Evolutionary conservation across 495 filamentous ascomycete species (phyloP), one percentile per base, ranked within the genome.

Genomic region (Penicillium macrosclerotiorum): DNA sequence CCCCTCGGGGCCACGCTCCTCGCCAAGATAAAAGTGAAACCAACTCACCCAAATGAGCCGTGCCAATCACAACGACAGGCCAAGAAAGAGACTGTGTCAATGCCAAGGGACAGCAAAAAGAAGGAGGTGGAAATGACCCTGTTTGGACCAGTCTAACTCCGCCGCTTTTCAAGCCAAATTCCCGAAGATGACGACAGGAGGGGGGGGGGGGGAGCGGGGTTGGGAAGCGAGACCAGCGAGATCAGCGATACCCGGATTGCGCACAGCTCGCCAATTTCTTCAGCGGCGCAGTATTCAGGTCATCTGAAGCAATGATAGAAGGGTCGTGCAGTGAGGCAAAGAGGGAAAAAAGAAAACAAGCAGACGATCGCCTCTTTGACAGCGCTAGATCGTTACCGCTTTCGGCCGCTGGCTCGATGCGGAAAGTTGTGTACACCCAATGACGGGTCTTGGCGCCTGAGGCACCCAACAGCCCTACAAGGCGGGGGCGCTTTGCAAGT

Each of bases 21-120:
- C 33, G 47, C 52, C 52, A 55, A 55, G 47, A 39, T 46, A 30
- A 17, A 50, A 42, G 34, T 37, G 42, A 45, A 48, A 53, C 45
- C 27, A 22, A 54, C 42, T 27, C 20, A 14, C 37, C n/a, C n/a
- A n/a, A n/a, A n/a, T n/a, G n/a, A n/a, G n/a, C n/a, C n/a, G n/a
- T n/a, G n/a, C n/a, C n/a, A n/a, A n/a, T n/a, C n/a, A n/a, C n/a
- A n/a, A n/a, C n/a, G n/a, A n/a, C n/a, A n/a, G n/a, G n/a, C n/a
- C n/a, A n/a, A n/a, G n/a, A n/a, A n/a, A 35, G 11, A 19, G 16
- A 5, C 12, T 5, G 6, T 17, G 16, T 23, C 20, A 22, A 35
- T 22, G 42, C 42, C 31, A 44, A 44, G 42, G 31, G 22, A 16
- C 22, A 20, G 20, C 12, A 17, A 8, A n/a, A 31, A 22, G 17